These are phyloP conservation scores for Leccinum incarnatum DNA, from an alignment of 768 basidiomycete genomes.

Conservation along the genomic window DNA sequence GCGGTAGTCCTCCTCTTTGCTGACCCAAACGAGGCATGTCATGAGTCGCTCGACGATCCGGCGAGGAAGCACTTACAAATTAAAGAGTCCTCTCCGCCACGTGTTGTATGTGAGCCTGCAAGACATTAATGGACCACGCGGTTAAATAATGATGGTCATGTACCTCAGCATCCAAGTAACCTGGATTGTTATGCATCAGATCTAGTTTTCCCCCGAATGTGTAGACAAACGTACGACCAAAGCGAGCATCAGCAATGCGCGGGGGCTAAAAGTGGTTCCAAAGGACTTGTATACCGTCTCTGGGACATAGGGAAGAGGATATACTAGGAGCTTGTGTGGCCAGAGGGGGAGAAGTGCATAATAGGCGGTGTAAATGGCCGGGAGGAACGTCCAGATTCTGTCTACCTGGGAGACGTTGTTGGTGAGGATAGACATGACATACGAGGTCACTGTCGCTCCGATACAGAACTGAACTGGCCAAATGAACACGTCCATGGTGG, in stretches of 20 bases:
- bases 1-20: constrained; percentile 88
- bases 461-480: constrained; percentile 68
- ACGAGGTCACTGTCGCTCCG: constrained; percentile 46
- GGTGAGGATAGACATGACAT: constrained; percentile 61
- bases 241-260: constrained; percentile 72
- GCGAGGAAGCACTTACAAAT: constrained; percentile 44
- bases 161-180: constrained; percentile 62
- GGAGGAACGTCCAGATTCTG: constrained; percentile 76
- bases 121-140: constrained; percentile 24
- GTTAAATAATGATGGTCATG: background rate
- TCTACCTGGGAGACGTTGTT: constrained; percentile 88
- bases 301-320: constrained; percentile 56
- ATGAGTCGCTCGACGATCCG: background rate
- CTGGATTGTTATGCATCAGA: constrained; percentile 22
- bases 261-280: constrained; percentile 56
- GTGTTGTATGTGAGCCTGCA: constrained; percentile 75
- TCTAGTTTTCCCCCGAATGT: background rate
- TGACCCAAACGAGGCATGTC: constrained; percentile 25
- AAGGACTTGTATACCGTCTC: constrained; percentile 35
- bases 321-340: constrained; percentile 34
- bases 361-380: constrained; percentile 79
- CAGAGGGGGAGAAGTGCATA: constrained; percentile 74
- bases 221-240: constrained; percentile 47
- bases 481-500: constrained; percentile 30
- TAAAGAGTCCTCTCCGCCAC: constrained; percentile 78